These are phyloP conservation scores for Podospora pseudopauciseta DNA, from an alignment of 495 filamentous ascomycete genomes.

Conservation along the genomic window DNA sequence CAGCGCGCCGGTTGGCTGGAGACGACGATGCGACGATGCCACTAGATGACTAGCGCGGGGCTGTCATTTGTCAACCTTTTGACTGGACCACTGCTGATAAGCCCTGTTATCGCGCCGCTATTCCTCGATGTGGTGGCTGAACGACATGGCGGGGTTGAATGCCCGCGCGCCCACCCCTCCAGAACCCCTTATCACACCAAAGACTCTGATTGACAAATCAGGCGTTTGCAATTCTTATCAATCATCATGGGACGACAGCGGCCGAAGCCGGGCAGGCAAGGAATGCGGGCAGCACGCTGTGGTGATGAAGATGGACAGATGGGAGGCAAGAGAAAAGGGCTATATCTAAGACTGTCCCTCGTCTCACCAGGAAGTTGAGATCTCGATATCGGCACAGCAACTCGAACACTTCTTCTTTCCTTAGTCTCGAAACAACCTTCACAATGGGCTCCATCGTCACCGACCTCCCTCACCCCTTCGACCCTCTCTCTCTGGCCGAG, in stretches of 20 bases:
- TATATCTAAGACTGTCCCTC: neutral
- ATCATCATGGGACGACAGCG: conserved; percentile 6
- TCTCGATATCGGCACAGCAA: neutral
- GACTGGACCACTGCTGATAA: conserved; percentile 4
- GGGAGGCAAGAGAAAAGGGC: neutral
- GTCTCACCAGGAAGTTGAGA: neutral
- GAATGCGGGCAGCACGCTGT: neutral
- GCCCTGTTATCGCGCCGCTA: neutral
- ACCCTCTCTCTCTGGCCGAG: conserved; percentile 73
- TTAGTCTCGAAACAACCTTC: neutral
- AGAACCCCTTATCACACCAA: neutral
- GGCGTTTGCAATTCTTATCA: conserved; percentile 5
- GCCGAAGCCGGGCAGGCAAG: neutral
- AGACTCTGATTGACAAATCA: conserved; percentile 6
- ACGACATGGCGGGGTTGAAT: neutral
- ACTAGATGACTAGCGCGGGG: neutral
- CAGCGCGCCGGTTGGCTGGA: neutral
- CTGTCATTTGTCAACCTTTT: conserved; percentile 4
- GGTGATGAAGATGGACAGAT: neutral
- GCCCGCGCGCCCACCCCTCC: neutral
- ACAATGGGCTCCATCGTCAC: conserved; percentile 25
- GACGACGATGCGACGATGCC: neutral
- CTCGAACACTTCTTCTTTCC: conserved; percentile 8
- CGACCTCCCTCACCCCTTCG: conserved; percentile 65
- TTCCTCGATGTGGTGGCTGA: neutral